Evolutionary conservation across 805 yeast genomes (phyloP).

Genomic region (Metschnikowia hibisci): DNA sequence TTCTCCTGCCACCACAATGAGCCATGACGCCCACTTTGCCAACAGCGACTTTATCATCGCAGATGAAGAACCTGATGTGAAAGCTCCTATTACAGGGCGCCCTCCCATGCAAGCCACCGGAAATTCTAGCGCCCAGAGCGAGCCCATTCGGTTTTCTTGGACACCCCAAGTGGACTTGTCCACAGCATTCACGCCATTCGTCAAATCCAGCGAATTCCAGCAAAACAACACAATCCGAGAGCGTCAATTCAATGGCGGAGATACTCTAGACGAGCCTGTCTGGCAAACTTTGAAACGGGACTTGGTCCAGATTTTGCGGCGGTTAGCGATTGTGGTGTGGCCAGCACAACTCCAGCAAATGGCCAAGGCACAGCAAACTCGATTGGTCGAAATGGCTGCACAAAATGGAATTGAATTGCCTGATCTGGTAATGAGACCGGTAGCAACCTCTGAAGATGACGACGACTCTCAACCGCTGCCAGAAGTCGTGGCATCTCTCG

Average conservation of each 20-base stretch:
- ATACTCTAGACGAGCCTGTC: constrained; percentile 71
- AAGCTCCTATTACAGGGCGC: neutral
- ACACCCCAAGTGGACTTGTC: constrained; percentile 18
- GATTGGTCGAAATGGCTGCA: constrained; percentile 32
- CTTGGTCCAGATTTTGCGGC: constrained; percentile 30
- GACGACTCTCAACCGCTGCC: constrained; percentile 10
- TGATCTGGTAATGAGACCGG: constrained; percentile 25
- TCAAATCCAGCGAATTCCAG: constrained; percentile 12
- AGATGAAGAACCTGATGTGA: constrained; percentile 23
- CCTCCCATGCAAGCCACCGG: neutral
- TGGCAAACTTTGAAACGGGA: constrained; percentile 47
- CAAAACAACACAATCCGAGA: constrained; percentile 29
- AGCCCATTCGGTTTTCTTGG: constrained; percentile 9
- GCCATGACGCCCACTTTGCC: neutral
- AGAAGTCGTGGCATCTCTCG: constrained; percentile 25
- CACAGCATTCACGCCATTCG: constrained; percentile 17
- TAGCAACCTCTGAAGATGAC: constrained; percentile 21
- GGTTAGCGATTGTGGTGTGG: constrained; percentile 42
- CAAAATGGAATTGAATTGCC: constrained; percentile 36
- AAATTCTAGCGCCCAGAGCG: neutral
- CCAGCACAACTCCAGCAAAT: constrained; percentile 37
- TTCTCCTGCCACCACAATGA: neutral
- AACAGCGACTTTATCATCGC: constrained; percentile 30
- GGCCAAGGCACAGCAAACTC: constrained; percentile 34
- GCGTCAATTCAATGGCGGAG: constrained; percentile 61